Conservation (phyloP, 495 filamentous ascomycete genomes). For the Cercophora scortea region DNA sequence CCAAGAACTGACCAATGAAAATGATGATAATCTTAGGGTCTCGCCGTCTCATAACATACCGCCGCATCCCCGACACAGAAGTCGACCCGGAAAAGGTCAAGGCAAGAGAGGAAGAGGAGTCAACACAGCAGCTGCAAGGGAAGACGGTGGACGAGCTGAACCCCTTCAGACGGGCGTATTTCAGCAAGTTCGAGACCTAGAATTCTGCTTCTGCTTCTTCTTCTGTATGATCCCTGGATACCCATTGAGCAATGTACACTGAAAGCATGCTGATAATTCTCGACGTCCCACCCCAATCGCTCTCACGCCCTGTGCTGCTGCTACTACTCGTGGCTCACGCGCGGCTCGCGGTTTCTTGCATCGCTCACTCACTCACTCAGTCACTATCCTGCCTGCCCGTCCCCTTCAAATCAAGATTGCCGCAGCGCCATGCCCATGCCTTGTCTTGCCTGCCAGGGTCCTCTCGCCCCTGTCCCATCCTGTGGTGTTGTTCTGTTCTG, state of each 20-base stretch:
- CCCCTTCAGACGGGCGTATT: conserved; percentile 65
- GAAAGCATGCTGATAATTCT: conserved; percentile 6
- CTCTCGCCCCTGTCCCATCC: too few relatives aligned
- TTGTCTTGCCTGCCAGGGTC: too few relatives aligned
- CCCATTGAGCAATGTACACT: conserved; percentile 15
- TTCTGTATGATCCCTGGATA: background rate
- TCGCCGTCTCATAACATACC: conserved; percentile 77
- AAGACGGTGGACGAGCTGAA: conserved; percentile 70
- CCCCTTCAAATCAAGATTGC: background rate
- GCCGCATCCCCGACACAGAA: conserved; percentile 56
- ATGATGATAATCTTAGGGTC: conserved; percentile 59
- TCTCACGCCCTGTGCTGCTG: background rate
- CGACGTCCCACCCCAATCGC: background rate
- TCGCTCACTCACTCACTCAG: too few relatives aligned
- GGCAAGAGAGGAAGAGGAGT: conserved; percentile 27
- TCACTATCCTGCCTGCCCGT: background rate
- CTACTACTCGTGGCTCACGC: too few relatives aligned
- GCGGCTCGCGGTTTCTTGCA: too few relatives aligned
- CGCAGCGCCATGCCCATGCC: too few relatives aligned
- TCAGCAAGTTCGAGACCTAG: conserved; percentile 26
- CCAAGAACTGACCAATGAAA: background rate
- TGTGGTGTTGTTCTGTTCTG: background rate
- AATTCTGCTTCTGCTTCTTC: too few relatives aligned
- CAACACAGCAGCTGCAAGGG: conserved; percentile 20
- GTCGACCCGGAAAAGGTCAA: conserved; percentile 23